Conservation (phyloP, 768 basidiomycete species). For the Stropharia rugosoannulata region DNA sequence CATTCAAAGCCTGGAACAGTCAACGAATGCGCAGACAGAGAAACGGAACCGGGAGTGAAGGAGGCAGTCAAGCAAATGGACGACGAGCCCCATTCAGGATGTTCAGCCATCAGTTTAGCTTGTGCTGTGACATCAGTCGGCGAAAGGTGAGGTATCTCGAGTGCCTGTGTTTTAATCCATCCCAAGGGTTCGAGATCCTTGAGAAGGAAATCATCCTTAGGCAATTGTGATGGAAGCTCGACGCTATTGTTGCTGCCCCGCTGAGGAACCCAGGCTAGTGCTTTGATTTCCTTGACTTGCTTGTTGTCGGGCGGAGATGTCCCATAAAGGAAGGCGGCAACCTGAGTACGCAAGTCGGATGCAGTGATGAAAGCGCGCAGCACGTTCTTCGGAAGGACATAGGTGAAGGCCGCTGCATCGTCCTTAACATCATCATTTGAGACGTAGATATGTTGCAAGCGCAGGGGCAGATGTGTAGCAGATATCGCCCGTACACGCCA, state of each 20-base stretch:
- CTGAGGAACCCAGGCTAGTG: slow-evolving; percentile 96
- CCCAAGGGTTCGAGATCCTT: slow-evolving; percentile 95
- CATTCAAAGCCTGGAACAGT: slow-evolving; percentile 95
- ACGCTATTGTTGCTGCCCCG: slow-evolving; percentile 93
- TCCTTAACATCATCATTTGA: slow-evolving; percentile 99
- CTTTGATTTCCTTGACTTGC: slow-evolving; percentile 98
- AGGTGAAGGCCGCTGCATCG: slow-evolving; percentile 92
- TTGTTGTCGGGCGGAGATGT: slow-evolving; percentile 93
- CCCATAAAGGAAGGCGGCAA: slow-evolving; percentile 93
- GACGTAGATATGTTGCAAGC: slow-evolving; percentile 97
- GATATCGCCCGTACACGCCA: slow-evolving; percentile 99
- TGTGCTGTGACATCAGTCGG: slow-evolving; percentile 93
- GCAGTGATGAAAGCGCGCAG: slow-evolving; percentile 91
- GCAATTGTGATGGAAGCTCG: slow-evolving; percentile 86
- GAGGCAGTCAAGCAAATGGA: slow-evolving; percentile 93
- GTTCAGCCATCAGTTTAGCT: slow-evolving; percentile 95
- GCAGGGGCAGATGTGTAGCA: slow-evolving; percentile 92
- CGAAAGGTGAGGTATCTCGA: slow-evolving; percentile 90
- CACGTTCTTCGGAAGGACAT: slow-evolving; percentile 96
- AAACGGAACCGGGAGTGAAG: slow-evolving; percentile 98
- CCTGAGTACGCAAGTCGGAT: slow-evolving; percentile 93
- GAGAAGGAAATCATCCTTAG: slow-evolving; percentile 92
- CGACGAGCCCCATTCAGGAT: slow-evolving; percentile 92
- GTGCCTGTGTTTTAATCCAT: slow-evolving; percentile 95
- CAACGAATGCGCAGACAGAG: slow-evolving; percentile 88